Percentiles rank a stretch among this genome's conserved stretches.
Evolutionary conservation across 306 rosid species (phyloP).

Genomic region (Aeschynomene evenia): DNA sequence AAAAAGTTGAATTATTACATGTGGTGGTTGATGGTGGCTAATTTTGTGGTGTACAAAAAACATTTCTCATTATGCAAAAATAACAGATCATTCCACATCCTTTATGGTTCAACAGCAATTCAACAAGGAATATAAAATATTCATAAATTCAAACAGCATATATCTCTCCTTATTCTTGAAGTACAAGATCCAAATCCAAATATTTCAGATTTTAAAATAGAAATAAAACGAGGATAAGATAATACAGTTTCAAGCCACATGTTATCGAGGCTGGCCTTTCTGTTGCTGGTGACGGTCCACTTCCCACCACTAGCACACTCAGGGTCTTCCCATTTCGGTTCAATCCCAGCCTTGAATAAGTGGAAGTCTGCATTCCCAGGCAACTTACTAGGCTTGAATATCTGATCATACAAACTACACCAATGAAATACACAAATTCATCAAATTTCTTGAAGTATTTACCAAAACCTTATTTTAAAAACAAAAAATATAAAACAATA

Average conservation of each 20-base stretch:
- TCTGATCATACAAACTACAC: conserved; percentile 69
- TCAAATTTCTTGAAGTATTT: conserved; percentile 9
- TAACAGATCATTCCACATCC: background rate
- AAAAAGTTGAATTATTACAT: too few relatives aligned
- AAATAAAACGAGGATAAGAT: background rate
- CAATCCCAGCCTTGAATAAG: conserved; percentile 82
- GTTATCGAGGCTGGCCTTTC: conserved; percentile 64
- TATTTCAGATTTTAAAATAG: background rate
- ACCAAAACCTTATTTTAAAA: conserved; percentile 13
- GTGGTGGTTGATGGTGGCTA: too few relatives aligned
- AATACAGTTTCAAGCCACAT: conserved; percentile 99
- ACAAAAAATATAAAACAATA: background rate
- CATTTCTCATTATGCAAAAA: too few relatives aligned
- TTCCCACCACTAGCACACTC: conserved; percentile 96
- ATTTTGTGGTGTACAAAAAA: too few relatives aligned
- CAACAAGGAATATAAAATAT: background rate
- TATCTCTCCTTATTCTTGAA: background rate
- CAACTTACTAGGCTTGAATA: conserved; percentile 87
- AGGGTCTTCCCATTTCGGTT: conserved; percentile 99
- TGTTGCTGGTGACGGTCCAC: conserved; percentile 64
- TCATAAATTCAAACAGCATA: background rate
- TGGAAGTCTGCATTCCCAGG: conserved; percentile 69
- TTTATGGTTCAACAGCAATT: conserved; percentile 65
- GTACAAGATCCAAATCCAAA: background rate
- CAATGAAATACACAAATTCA: conserved; percentile 28